Evolutionary conservation across 331 rosid species (phyloP), one percentile per base, ranked within the genome.

Genomic region (Arachis monticola): DNA sequence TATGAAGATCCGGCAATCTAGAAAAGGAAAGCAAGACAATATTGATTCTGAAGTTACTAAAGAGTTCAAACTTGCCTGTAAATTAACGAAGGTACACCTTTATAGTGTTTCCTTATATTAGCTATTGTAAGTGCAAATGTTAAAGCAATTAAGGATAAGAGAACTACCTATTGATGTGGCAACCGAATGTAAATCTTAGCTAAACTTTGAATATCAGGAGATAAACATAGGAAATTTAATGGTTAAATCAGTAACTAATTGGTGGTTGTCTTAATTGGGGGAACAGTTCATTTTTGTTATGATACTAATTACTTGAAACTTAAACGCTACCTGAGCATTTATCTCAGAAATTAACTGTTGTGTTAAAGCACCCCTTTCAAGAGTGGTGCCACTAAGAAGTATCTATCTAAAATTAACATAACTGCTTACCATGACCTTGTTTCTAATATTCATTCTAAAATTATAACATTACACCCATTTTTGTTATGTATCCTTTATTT

Each of bases 11-110:
- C 84, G 66, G 59, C 48, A 45, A 38, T 27, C 11, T 59, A 78
- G 62, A 53, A 85, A 77, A 65, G 47, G 76, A 45, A 70, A 67
- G 48, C 81, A 75, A 77, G 78, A 64, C 70, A 60, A 10, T 73
- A 74, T 31, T 56, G 84, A 80, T 73, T 42, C 66, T 17, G 86
- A 82, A 52, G 77, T 68, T 50, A 53, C 51, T 0, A 77, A 76
- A 52, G 80, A 83, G 74, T 64, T 68, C 77, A 85, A 81, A 67
- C 77, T 70, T 59, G 47, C 51, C 79, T 82, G 69, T 75, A 82
- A 80, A 77, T 67, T 83, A 73, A 83, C 70, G 12, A 81, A 83
- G 96, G 98, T 94, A 73, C 6, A 70, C 10, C 9, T 67, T 70
- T 73, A 17, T 52, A 8, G 62, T 75, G 40, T 61, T 62, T 68